Evolutionary conservation across 2,329 filamentous ascomycete species (phyloP), one percentile per base, ranked within the genome.

Genomic region (Aspergillus versicolor): DNA sequence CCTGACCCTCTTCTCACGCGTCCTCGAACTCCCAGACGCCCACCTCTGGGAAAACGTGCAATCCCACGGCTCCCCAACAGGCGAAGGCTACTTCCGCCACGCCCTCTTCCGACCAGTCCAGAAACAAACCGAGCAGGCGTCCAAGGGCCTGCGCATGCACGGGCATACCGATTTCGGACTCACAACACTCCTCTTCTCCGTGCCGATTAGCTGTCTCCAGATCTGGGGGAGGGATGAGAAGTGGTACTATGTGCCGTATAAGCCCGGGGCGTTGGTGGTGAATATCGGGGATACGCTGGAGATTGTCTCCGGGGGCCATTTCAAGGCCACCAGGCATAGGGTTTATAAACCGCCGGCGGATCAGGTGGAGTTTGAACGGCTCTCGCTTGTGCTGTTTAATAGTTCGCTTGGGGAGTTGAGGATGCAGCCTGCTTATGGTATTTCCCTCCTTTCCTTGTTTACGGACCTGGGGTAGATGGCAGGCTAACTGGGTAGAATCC

Each of bases 141-240:
- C 44, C 30, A 70, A 68, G 30, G 68, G 62, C 4, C 63, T 70
- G 13, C 74, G 77, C 56, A 79, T 79, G 67, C 72, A 78, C 34
- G 77, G 77, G 2, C 79, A 82, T 66, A 80, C 78, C 0, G 79
- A 82, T 54, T 81, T 79, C 49, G 79, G 78, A 6, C 70, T 75
- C 6, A 73, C 78, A 0, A 82, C 79, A 0, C 63, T 80, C 12
- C 69, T 81, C 0, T 81, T 79, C 69, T 76, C 73, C 2, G 77
- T 81, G 17, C 76, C 78, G 2, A 74, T 82, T 15, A 76, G 78
- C 0, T 77, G 75, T 1, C 70, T 82, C 2, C 79, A 81, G 61
- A 77, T 81, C 22, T 78, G 76, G 71, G 75, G 64, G 52, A 73
- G 71, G 3, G 67, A 75, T 27, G 75, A 79, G 22, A 61, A 77